These are phyloP conservation scores for Lactarius pseudohatsudake DNA, from an alignment of 768 basidiomycete species.

Conservation along the genomic window DNA sequence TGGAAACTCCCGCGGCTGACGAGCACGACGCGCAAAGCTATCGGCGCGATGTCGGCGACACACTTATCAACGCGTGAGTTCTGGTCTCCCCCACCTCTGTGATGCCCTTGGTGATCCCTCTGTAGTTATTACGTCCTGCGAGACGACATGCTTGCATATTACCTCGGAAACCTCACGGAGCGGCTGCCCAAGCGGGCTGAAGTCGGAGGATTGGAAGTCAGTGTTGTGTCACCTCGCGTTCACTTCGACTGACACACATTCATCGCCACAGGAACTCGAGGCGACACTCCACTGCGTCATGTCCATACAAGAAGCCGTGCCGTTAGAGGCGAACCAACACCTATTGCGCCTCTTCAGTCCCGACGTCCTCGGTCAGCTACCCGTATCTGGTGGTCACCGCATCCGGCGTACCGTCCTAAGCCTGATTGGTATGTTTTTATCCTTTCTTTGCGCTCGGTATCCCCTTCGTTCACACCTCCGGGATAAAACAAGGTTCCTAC, in stretches of 20 bases:
- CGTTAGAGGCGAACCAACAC: slow-evolving; percentile 52
- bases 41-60: slow-evolving; percentile 84
- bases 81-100: not conserved
- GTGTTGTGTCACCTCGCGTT: slow-evolving; percentile 26
- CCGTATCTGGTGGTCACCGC: slow-evolving; percentile 60
- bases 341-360: slow-evolving; percentile 69
- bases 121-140: slow-evolving; percentile 82
- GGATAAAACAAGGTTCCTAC: slow-evolving; percentile 53
- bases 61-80: slow-evolving; percentile 81
- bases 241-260: too few species aligned
- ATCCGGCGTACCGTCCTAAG: slow-evolving; percentile 72
- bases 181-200: slow-evolving; percentile 48
- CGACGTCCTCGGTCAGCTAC: slow-evolving; percentile 66
- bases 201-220: slow-evolving; percentile 72
- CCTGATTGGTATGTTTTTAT: slow-evolving; percentile 59
- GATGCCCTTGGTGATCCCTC: not conserved
- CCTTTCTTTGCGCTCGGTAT: not conserved
- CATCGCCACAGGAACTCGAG: slow-evolving; percentile 71
- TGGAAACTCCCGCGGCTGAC: not conserved
- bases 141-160: slow-evolving; percentile 75
- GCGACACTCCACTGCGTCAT: slow-evolving; percentile 83
- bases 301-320: slow-evolving; percentile 85
- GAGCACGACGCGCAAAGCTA: slow-evolving; percentile 47
- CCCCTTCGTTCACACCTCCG: slow-evolving; percentile 3
- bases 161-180: slow-evolving; percentile 60